A percentile compares a stretch with the other conserved stretches of the same genome.
These are phyloP conservation scores for Pythium periplocum DNA, from an alignment of 352 stramenopile genomes.

Conservation along the genomic window DNA sequence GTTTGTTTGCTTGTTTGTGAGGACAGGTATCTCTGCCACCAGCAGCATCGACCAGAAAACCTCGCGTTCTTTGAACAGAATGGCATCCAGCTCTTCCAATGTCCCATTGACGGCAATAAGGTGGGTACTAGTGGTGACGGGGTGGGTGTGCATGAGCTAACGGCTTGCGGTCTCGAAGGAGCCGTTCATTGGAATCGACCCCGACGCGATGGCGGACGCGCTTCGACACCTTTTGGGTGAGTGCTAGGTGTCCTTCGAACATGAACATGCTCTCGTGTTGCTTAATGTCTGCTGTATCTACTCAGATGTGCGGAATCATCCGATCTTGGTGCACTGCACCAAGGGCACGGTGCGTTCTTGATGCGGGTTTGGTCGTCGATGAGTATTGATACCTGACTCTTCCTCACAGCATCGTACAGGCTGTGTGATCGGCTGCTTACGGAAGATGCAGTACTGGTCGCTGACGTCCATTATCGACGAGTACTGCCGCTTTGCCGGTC, in stretches of 20 bases:
- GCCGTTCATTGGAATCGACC: slow-evolving; percentile 86
- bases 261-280: neutral
- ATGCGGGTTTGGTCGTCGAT: neutral
- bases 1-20: neutral
- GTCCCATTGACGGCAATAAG: slow-evolving; percentile 88
- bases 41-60: slow-evolving; percentile 81
- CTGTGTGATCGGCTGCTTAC: slow-evolving; percentile 82
- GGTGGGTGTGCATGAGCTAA: neutral
- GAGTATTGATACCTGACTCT: neutral
- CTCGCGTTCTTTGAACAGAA: slow-evolving; percentile 78
- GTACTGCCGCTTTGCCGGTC: slow-evolving; percentile 82
- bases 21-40: slow-evolving; percentile 72
- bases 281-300: neutral
- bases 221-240: slow-evolving; percentile 73
- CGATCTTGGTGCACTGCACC: slow-evolving; percentile 85
- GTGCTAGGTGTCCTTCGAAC: slow-evolving; percentile 1
- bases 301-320: slow-evolving; percentile 79
- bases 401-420: slow-evolving; percentile 64
- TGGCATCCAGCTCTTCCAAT: slow-evolving; percentile 78
- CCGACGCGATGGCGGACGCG: slow-evolving; percentile 72
- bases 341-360: slow-evolving; percentile 68
- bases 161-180: slow-evolving; percentile 31
- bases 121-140: slow-evolving; percentile 11
- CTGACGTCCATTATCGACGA: slow-evolving; percentile 86
- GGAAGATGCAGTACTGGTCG: slow-evolving; percentile 87